A percentile compares a stretch with the other conserved stretches of the same genome.
phyloP scores from a whole-genome alignment of 2,329 filamentous ascomycete genomes.

The Paecilomyces sp. region DNA sequence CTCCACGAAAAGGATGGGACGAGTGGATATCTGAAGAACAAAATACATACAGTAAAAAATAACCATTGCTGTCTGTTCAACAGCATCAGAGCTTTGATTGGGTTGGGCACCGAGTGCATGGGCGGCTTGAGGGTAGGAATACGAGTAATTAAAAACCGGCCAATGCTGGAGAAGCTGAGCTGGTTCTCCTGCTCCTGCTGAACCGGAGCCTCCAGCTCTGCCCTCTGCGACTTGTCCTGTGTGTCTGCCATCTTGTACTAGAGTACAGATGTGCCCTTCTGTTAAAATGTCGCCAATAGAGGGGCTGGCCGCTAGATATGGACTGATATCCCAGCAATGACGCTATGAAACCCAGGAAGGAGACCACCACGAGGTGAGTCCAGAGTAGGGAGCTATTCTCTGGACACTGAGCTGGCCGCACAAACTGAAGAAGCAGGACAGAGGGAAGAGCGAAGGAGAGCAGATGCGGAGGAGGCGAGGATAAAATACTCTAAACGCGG shows the following conservation, averaged over 20 bases:
- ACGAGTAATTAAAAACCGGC: slow-evolving; percentile 46
- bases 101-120: slow-evolving; percentile 47
- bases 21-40: background rate
- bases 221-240: background rate
- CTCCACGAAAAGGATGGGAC: background rate
- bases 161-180: slow-evolving; percentile 11
- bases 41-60: slow-evolving; percentile 40
- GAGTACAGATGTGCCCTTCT: background rate
- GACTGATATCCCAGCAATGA: background rate
- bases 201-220: background rate
- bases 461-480: background rate
- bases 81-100: slow-evolving; percentile 43
- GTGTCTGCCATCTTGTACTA: background rate
- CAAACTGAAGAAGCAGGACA: background rate
- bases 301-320: background rate
- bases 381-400: background rate
- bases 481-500: background rate
- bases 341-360: background rate
- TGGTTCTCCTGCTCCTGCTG: slow-evolving; percentile 6
- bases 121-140: slow-evolving; percentile 49
- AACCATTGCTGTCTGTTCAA: slow-evolving; percentile 52
- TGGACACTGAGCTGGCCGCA: background rate
- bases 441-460: background rate
- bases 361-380: background rate
- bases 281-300: background rate